Evolutionary conservation across 176 grass and related monocot species (phyloP), one percentile per base, ranked within the genome.

Genomic region (Musa beccarii): DNA sequence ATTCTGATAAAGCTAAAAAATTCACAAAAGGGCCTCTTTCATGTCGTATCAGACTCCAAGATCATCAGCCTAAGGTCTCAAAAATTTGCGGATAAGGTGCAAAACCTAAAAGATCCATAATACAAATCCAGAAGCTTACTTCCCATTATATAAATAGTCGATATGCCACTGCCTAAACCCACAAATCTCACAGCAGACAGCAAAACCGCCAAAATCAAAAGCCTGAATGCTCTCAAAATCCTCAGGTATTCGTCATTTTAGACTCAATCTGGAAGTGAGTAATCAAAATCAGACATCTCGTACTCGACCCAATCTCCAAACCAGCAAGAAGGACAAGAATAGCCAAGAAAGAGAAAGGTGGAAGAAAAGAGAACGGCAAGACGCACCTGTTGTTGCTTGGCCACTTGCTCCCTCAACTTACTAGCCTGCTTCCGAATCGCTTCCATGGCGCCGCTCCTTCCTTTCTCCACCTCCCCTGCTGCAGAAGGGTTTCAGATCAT

Each of bases 331-430:
- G 34, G 34, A 6, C 29, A 34, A 2, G 16, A 50, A 69, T n/a
- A 9, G 23, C 23, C 22, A 28, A 25, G 11, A 69, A 10, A 50
- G 34, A 29, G 67, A n/a, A 52, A 70, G 3, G 12, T 6, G 6
- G 4, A 59, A 53, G 62, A 49, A 20, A 77, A 43, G 63, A 52
- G 23, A 20, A 56, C 53, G 28, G 51, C 53, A 21, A 62, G 20
- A 51, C 51, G 21, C 84, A 99, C 95, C 89, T 94, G 84, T 20
- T 98, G 95, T 75, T 94, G 95, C 88, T 94, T 99, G 80, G 83
- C 84, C 26, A 99, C 80, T 71, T 94, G 95, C 91, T 94, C 88
- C 74, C 90, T 78, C 49, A 99, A 76, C 81, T 79, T 99, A 84
- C 80, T 92, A 2, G 95, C 91, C 20, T 99, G 88, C 83, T 89